phyloP scores from a whole-genome alignment of 2,329 filamentous ascomycete species.

The Penicillium nordicum region DNA sequence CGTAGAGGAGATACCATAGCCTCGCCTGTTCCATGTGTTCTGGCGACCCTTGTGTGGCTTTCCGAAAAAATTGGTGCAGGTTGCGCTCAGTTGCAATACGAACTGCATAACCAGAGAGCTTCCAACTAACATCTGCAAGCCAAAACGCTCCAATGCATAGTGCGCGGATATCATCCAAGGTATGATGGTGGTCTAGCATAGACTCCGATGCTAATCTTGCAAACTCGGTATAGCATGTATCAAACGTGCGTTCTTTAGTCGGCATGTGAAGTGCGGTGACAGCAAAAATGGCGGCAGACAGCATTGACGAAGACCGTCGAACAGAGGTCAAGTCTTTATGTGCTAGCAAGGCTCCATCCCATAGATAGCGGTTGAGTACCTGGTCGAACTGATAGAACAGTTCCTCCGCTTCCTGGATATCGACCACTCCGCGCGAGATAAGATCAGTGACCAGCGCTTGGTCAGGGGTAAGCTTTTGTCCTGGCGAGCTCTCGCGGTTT shows the following conservation, averaged over 20 bases:
- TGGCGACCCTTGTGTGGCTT: constrained; percentile 37
- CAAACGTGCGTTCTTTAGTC: constrained; percentile 45
- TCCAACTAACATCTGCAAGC: constrained; percentile 54
- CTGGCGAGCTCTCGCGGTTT: constrained; percentile 34
- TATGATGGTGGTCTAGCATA: constrained; percentile 52
- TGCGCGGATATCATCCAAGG: constrained; percentile 51
- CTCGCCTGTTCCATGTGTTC: constrained; percentile 39
- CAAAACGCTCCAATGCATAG: constrained; percentile 56
- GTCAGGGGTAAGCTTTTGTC: constrained; percentile 32
- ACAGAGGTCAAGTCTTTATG: constrained; percentile 48
- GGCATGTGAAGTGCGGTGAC: constrained; percentile 52
- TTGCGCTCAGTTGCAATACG: constrained; percentile 45
- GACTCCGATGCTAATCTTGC: constrained; percentile 51
- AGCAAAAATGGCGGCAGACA: constrained; percentile 45
- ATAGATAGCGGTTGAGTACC: constrained; percentile 41
- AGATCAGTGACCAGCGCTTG: constrained; percentile 46
- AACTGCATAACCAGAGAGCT: constrained; percentile 42
- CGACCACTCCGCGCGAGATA: constrained; percentile 50
- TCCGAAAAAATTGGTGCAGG: constrained; percentile 43
- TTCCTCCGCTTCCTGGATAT: constrained; percentile 43
- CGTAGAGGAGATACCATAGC: constrained; percentile 44
- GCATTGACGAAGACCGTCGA: constrained; percentile 46
- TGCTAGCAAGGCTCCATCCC: constrained; percentile 45
- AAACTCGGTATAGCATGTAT: constrained; percentile 52
- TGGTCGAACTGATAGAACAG: constrained; percentile 41